phyloP scores from a whole-genome alignment of 164 flowering plant species.

The Chloranthus sessilifolius region DNA sequence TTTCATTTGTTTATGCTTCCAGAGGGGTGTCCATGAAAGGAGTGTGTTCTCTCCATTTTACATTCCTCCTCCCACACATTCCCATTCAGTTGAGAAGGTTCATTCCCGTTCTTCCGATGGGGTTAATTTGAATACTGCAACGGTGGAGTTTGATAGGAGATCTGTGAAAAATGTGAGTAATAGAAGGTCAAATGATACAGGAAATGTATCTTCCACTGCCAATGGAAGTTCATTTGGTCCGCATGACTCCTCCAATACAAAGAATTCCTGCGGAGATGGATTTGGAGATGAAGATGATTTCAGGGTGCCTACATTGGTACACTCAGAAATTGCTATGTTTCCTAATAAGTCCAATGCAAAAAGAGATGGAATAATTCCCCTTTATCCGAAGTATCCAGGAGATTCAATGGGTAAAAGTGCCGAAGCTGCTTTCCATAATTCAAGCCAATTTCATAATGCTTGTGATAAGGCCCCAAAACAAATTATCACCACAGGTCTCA shows the following conservation, averaged over 20 bases:
- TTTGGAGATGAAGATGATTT: constrained; percentile 59
- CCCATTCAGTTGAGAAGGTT: constrained; percentile 25
- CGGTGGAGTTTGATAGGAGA: constrained; percentile 19
- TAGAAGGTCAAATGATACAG: constrained; percentile 5
- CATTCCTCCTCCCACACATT: constrained; percentile 20
- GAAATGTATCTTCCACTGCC: constrained; percentile 4
- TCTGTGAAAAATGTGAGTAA: constrained; percentile 5
- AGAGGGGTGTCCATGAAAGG: constrained; percentile 40
- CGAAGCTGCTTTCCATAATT: constrained; percentile 5
- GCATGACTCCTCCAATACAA: constrained; percentile 11
- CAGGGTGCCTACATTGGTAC: constrained; percentile 51
- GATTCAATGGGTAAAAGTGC: constrained; percentile 9
- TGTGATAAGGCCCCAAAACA: constrained; percentile 21
- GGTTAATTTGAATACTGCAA: constrained; percentile 15
- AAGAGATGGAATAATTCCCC: constrained; percentile 20
- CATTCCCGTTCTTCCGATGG: constrained; percentile 16
- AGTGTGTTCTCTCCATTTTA: constrained; percentile 18
- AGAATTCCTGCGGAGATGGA: constrained; percentile 18
- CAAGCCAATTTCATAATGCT: constrained; percentile 13
- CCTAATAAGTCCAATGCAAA: constrained; percentile 13
- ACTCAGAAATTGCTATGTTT: constrained; percentile 18
- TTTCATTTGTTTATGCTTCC: constrained; percentile 20
- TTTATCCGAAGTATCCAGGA: constrained; percentile 13
- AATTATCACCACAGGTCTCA: constrained; percentile 9
- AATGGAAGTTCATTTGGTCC: constrained; percentile 9